Evolutionary conservation across 352 stramenopile genomes (phyloP).

Genomic region (Phytophthora agathidicida): DNA sequence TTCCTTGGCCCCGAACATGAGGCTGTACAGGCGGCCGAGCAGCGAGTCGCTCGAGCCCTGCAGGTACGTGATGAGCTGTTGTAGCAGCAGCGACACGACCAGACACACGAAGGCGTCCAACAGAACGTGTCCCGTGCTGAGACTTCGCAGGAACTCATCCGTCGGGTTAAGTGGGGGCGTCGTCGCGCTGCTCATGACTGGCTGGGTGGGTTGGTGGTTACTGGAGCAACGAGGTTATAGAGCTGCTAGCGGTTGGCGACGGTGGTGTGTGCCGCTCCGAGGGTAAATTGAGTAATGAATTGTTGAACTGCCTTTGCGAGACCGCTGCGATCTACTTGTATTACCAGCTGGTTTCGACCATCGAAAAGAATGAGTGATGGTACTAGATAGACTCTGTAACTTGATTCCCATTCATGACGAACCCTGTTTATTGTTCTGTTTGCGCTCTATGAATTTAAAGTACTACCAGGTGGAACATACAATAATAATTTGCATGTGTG

Average conservation of each 20-base stretch:
- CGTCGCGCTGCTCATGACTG: slow-evolving; percentile 15
- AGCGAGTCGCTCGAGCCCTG: slow-evolving; percentile 27
- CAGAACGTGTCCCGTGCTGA: slow-evolving; percentile 48
- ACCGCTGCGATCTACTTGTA: too few relatives aligned
- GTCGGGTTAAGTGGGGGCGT: slow-evolving; percentile 8
- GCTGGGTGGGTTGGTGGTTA: too few relatives aligned
- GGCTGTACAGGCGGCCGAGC: slow-evolving; percentile 12
- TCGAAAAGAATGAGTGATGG: slow-evolving; percentile 4
- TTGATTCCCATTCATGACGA: not conserved
- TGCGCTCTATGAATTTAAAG: not conserved
- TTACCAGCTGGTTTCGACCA: not conserved
- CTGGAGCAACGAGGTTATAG: too few relatives aligned
- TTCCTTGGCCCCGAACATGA: slow-evolving; percentile 23
- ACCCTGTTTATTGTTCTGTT: not conserved
- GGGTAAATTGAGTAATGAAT: slow-evolving; percentile 6
- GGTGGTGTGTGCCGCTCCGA: not conserved
- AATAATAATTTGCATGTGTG: not conserved
- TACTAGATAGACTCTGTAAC: not conserved
- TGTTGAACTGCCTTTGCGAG: too few relatives aligned
- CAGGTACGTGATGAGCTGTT: slow-evolving; percentile 33
- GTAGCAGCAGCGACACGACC: slow-evolving; percentile 39
- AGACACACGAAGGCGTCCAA: slow-evolving; percentile 55
- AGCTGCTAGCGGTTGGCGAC: not conserved
- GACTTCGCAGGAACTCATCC: slow-evolving; percentile 35
- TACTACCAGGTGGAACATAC: not conserved